phyloP scores from a whole-genome alignment of 441 rosid genomes.

The Hypseocharis bilobata region DNA sequence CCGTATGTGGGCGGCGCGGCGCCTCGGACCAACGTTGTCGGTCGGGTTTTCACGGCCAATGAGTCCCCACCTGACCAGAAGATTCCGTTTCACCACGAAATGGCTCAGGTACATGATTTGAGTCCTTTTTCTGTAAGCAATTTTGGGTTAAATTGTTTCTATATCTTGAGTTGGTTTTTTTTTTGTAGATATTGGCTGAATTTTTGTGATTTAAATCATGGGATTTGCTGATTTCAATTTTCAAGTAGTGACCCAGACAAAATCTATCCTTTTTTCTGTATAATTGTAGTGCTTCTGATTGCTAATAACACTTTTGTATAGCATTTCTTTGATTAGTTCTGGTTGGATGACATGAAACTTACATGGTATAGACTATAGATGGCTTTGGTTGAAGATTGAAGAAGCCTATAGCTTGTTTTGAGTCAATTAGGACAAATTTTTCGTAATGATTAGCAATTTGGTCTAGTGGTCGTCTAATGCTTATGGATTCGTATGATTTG shows the following conservation, averaged over 20 bases:
- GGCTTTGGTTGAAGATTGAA: too few relatives aligned
- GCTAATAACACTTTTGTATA: too few relatives aligned
- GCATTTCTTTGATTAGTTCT: too few relatives aligned
- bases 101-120: conserved; percentile 54
- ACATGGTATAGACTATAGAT: too few relatives aligned
- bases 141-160: background rate
- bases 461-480: background rate
- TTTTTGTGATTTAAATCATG: background rate
- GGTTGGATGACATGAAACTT: too few relatives aligned
- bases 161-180: too few relatives aligned
- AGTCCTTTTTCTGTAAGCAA: too few relatives aligned
- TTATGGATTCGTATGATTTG: background rate
- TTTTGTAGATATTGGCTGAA: too few relatives aligned
- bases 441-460: background rate
- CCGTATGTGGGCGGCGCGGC: conserved; percentile 92
- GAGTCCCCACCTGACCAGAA: conserved; percentile 85
- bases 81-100: conserved; percentile 83
- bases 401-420: too few relatives aligned
- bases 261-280: background rate
- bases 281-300: too few relatives aligned
- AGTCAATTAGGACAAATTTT: too few relatives aligned
- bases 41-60: conserved; percentile 82
- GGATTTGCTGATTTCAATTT: background rate
- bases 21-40: conserved; percentile 62
- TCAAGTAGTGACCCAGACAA: background rate